These are phyloP conservation scores for Crithidia bombi DNA, from an alignment of 208 protist genomes.

Conservation along the genomic window DNA sequence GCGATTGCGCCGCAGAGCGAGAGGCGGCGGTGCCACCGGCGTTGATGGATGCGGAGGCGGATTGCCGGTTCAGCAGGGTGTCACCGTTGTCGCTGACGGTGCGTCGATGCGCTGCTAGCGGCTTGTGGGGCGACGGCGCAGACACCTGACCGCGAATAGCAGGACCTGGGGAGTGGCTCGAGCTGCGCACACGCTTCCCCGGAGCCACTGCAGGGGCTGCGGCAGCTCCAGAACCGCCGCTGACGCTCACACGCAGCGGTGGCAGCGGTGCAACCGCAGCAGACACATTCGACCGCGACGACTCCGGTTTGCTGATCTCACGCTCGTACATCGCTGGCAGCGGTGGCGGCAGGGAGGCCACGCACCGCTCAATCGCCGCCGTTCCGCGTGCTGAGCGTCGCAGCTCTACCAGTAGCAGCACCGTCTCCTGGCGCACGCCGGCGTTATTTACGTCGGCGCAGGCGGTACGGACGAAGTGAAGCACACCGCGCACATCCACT, in stretches of 20 bases:
- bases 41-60: not conserved
- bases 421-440: slow-evolving; percentile 45
- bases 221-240: not conserved
- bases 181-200: slow-evolving; percentile 28
- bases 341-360: slow-evolving; percentile 32
- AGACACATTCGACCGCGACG: slow-evolving; percentile 3
- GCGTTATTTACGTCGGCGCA: slow-evolving; percentile 60
- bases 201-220: slow-evolving; percentile 8
- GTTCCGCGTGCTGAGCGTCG: slow-evolving; percentile 14
- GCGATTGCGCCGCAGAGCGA: not conserved
- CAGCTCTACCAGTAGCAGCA: slow-evolving; percentile 57
- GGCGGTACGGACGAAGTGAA: slow-evolving; percentile 71
- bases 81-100: slow-evolving; percentile 25
- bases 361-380: slow-evolving; percentile 22
- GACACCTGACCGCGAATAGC: slow-evolving; percentile 4
- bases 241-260: slow-evolving; percentile 7
- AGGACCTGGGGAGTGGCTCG: slow-evolving; percentile 29
- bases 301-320: slow-evolving; percentile 28
- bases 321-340: slow-evolving; percentile 35
- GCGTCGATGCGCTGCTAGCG: slow-evolving; percentile 20
- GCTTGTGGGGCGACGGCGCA: slow-evolving; percentile 12
- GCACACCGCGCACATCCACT: slow-evolving; percentile 49
- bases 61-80: not conserved
- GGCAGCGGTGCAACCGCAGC: slow-evolving; percentile 13
- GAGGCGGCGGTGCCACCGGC: not conserved